Evolutionary conservation across 768 basidiomycete genomes (phyloP).

Genomic region (Solioccasus polychromus): DNA sequence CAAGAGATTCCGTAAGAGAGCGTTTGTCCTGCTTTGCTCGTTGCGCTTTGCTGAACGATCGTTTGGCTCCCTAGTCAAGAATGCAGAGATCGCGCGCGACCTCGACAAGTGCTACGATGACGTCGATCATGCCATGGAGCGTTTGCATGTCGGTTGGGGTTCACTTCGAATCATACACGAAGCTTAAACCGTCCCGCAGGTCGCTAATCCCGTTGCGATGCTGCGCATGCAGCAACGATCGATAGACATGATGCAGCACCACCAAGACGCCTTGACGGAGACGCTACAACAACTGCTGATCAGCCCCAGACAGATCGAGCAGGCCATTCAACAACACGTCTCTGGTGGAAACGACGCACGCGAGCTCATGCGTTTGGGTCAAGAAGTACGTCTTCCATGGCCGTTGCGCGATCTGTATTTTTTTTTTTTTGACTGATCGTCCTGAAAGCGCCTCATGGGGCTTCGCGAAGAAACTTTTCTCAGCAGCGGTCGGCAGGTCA

Average conservation of each 20-base stretch:
- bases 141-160: constrained; percentile 39
- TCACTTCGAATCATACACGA: background rate
- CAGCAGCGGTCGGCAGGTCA: constrained; percentile 18
- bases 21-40: background rate
- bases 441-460: constrained; percentile 23
- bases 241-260: constrained; percentile 21
- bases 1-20: constrained; percentile 37
- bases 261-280: constrained; percentile 36
- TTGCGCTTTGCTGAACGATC: constrained; percentile 5
- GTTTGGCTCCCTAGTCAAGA: constrained; percentile 36
- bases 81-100: constrained; percentile 43
- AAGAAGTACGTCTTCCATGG: constrained; percentile 37
- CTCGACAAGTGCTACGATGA: constrained; percentile 44
- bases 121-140: constrained; percentile 39
- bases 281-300: constrained; percentile 41
- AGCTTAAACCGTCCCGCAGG: constrained; percentile 14
- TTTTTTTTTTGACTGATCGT: background rate
- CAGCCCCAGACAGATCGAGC: constrained; percentile 34
- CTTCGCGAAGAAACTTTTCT: constrained; percentile 14
- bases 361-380: constrained; percentile 51
- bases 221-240: constrained; percentile 31
- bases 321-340: constrained; percentile 38
- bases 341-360: constrained; percentile 42
- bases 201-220: constrained; percentile 20
- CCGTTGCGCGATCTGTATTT: background rate